These are phyloP conservation scores for Xerocomus spinulosus DNA, from an alignment of 768 basidiomycete species.

Conservation along the genomic window DNA sequence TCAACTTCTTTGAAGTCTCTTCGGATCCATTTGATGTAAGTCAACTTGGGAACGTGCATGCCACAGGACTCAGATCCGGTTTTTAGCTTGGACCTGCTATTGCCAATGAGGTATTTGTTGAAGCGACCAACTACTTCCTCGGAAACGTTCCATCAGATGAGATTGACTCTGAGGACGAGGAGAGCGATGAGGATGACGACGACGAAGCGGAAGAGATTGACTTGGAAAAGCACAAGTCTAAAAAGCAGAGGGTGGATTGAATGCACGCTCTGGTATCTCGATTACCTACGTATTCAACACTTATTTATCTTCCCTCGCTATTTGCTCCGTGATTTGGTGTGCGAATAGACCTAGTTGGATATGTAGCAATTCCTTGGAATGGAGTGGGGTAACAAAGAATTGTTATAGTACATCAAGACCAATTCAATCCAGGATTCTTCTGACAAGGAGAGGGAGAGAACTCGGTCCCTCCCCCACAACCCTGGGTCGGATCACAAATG, in stretches of 20 bases:
- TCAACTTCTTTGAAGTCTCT: slow-evolving; percentile 77
- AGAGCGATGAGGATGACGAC: slow-evolving; percentile 68
- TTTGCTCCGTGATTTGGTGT: slow-evolving; percentile 9
- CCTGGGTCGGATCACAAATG: slow-evolving; percentile 60
- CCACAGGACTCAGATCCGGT: slow-evolving; percentile 4
- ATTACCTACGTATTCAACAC: slow-evolving; percentile 8
- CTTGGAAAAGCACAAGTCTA: slow-evolving; percentile 74
- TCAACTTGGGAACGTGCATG: slow-evolving; percentile 3
- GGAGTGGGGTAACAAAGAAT: background rate
- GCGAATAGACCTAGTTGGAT: too few species aligned
- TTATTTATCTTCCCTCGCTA: slow-evolving; percentile 25
- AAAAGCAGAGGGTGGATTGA: slow-evolving; percentile 56
- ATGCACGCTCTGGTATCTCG: slow-evolving; percentile 10
- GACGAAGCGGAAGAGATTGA: slow-evolving; percentile 86
- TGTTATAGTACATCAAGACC: background rate
- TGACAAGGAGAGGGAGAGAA: slow-evolving; percentile 53
- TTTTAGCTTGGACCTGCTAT: slow-evolving; percentile 65
- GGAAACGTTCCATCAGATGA: slow-evolving; percentile 60
- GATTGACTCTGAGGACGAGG: slow-evolving; percentile 60
- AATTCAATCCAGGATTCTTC: slow-evolving; percentile 20
- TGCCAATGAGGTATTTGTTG: slow-evolving; percentile 74
- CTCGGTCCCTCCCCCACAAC: slow-evolving; percentile 49
- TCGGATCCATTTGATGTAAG: slow-evolving; percentile 67
- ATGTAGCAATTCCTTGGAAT: too few species aligned
- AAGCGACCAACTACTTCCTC: slow-evolving; percentile 78